A percentile compares a stretch with the other conserved stretches of the same genome.
These are phyloP conservation scores for Iberis pinnata DNA, from an alignment of 345 rosid species.

Conservation along the genomic window DNA sequence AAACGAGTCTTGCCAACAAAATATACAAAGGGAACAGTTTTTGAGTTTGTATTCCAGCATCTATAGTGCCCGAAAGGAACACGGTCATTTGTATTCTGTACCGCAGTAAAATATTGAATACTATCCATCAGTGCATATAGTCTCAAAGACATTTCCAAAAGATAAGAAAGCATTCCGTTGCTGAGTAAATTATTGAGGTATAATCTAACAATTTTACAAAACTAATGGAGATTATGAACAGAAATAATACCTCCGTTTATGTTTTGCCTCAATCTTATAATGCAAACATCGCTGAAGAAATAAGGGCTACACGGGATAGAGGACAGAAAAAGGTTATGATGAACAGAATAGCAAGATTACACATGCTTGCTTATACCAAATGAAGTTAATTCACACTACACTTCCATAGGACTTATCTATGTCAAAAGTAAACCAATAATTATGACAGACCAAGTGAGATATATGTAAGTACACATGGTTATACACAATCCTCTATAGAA, in stretches of 20 bases:
- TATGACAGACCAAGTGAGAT: neutral
- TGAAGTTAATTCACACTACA: neutral
- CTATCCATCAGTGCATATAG: constrained; percentile 2
- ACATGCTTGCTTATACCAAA: neutral
- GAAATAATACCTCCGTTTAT: constrained; percentile 53
- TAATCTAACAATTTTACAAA: neutral
- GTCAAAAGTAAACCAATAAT: constrained; percentile 7
- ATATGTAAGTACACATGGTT: neutral
- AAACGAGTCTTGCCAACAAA: constrained; percentile 67
- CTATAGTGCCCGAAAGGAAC: constrained; percentile 43
- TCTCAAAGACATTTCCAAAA: neutral
- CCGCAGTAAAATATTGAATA: constrained; percentile 4
- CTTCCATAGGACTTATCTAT: neutral
- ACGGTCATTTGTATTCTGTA: constrained; percentile 75
- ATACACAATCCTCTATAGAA: neutral
- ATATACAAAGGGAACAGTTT: constrained; percentile 67
- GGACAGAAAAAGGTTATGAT: constrained; percentile 8
- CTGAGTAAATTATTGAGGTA: neutral
- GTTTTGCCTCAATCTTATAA: constrained; percentile 81
- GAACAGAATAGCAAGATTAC: constrained; percentile 4
- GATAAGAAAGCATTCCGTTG: neutral
- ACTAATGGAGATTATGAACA: neutral
- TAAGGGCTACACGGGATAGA: constrained; percentile 50
- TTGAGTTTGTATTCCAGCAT: constrained; percentile 48
- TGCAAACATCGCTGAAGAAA: constrained; percentile 82